Evolutionary conservation across 768 basidiomycete species (phyloP), one percentile per base, ranked within the genome.

Genomic region (Amanita muscaria): DNA sequence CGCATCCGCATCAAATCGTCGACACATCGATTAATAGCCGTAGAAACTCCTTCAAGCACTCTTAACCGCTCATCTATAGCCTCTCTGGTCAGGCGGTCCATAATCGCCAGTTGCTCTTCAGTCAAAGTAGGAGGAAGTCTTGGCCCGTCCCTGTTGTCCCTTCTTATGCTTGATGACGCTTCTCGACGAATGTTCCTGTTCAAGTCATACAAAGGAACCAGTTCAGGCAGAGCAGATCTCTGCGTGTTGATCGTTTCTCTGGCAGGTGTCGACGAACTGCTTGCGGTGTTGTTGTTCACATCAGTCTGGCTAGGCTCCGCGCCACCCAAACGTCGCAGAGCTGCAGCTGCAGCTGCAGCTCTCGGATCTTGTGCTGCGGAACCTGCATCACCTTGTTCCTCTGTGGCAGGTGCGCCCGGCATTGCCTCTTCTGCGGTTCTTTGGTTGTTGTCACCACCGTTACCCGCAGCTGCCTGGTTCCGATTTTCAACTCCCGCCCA

Each of bases 41-140:
- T 69, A 30, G 89, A 87, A 30, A 93, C 83, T 14, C 79, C 74
- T 62, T 90, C 82, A 29, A 97, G 64, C 30, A 89, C 73, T 33
- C 79, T 71, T 49, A 97, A 62, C 44, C 89, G 76, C 54, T 91
- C 88, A 51, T 92, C 88, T 39, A 96, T 84, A 5, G 84, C 83
- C 51, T 87, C 84, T 43, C 86, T 69, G 21, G 87, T 88, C 30
- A 82, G 57, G 21, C 54, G 64, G 50, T 90, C 86, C 61, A 90
- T 64, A 15, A 69, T 62, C 14, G 71, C 65, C 10, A 91, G 66
- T 53, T 89, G 84, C 31, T 75, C 74, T 12, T 79, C 76, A 4
- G 72, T 77, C 45, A 79, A 54, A 25, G 64, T 65, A 8, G 69
- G 59, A 16, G 79, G 77, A 23, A 76, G 58, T 40, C 64, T 64